Evolutionary conservation across 768 basidiomycete species (phyloP).

Genomic region (Serendipita sp.): DNA sequence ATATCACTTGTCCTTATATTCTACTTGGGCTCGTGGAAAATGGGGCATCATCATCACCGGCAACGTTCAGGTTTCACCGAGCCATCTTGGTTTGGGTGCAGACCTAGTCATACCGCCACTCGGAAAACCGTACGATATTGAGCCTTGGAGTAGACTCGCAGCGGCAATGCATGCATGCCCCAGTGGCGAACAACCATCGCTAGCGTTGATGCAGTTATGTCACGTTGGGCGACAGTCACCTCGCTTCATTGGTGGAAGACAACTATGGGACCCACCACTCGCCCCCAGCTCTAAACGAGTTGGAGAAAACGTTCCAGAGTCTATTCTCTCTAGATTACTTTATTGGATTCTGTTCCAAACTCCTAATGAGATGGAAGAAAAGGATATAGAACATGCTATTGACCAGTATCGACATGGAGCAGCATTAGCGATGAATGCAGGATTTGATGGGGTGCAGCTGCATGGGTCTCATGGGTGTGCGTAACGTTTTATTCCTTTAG

Average conservation of each 20-base stretch:
- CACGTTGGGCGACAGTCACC: slow-evolving; percentile 75
- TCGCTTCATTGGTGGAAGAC: slow-evolving; percentile 51
- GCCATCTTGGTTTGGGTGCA: slow-evolving; percentile 55
- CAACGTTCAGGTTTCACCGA: slow-evolving; percentile 51
- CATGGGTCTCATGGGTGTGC: slow-evolving; percentile 66
- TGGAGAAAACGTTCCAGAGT: slow-evolving; percentile 13
- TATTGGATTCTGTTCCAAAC: slow-evolving; percentile 43
- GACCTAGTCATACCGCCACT: slow-evolving; percentile 44
- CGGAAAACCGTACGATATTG: slow-evolving; percentile 16
- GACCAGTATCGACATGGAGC: slow-evolving; percentile 54
- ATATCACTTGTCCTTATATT: slow-evolving; percentile 48
- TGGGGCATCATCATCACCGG: slow-evolving; percentile 90
- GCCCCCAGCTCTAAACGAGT: slow-evolving; percentile 43
- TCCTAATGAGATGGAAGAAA: slow-evolving; percentile 39
- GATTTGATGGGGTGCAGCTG: slow-evolving; percentile 76
- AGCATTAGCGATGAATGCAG: slow-evolving; percentile 40
- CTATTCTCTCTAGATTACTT: slow-evolving; percentile 23
- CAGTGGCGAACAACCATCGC: neutral
- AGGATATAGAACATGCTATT: slow-evolving; percentile 47
- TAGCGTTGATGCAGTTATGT: slow-evolving; percentile 48
- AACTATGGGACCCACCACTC: slow-evolving; percentile 40
- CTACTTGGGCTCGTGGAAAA: slow-evolving; percentile 51
- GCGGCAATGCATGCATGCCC: slow-evolving; percentile 29
- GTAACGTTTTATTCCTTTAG: too few species aligned
- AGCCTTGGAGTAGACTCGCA: slow-evolving; percentile 24